These are phyloP conservation scores for Ajuga reptans DNA, from an alignment of 305 asterid genomes.

Conservation along the genomic window DNA sequence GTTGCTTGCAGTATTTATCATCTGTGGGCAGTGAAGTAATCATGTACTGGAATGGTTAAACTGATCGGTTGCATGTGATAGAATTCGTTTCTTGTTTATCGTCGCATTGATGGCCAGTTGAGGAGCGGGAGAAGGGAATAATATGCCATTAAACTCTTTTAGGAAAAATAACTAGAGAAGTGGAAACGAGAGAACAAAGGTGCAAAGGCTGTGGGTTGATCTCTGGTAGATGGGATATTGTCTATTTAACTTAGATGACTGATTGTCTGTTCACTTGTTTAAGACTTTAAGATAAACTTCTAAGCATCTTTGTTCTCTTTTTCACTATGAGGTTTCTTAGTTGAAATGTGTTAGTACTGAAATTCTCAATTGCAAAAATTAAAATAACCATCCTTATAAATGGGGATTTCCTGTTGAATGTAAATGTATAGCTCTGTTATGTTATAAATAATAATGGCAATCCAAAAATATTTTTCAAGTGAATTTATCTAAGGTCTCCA, in stretches of 20 bases:
- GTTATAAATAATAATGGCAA: background rate
- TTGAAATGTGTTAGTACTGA: background rate
- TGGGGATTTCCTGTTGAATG: background rate
- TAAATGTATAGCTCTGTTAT: background rate
- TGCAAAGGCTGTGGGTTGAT: background rate
- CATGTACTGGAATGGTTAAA: background rate
- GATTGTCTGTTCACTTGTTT: background rate
- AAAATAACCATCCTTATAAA: background rate
- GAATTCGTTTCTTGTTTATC: background rate
- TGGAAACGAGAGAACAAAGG: background rate
- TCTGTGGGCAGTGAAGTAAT: background rate
- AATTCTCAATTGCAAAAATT: background rate
- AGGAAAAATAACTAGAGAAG: background rate
- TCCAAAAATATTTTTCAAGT: background rate
- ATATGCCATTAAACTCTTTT: background rate
- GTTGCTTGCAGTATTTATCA: background rate
- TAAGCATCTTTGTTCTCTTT: background rate
- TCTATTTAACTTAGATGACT: constrained; percentile 5
- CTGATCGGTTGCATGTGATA: constrained; percentile 1
- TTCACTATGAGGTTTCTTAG: background rate
- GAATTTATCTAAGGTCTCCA: background rate
- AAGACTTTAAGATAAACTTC: background rate
- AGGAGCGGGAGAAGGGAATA: background rate
- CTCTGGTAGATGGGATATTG: background rate
- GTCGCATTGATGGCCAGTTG: background rate